Conservation (phyloP, 1,139 yeast species). For the Saccharomycopsis crataegensis region DNA sequence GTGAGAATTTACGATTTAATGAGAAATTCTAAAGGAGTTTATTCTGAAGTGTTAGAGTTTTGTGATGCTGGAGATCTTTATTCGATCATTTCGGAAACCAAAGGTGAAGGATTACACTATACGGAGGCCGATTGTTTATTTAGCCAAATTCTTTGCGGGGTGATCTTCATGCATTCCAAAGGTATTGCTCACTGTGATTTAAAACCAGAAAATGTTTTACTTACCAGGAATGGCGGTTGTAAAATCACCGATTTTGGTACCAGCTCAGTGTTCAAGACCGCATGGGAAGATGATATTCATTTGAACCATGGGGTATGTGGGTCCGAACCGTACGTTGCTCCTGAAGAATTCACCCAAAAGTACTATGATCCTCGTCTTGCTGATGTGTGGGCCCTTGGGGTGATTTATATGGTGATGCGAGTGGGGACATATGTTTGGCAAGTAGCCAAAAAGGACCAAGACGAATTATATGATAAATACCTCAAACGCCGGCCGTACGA, state of each 20-base stretch:
- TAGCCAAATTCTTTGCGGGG: constrained; percentile 86
- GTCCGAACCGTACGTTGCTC: constrained; percentile 91
- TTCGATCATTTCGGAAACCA: constrained; percentile 76
- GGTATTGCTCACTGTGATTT: constrained; percentile 94
- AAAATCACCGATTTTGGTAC: constrained; percentile 96
- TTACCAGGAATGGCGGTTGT: constrained; percentile 71
- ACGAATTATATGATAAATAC: constrained; percentile 72
- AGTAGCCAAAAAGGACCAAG: constrained; percentile 61
- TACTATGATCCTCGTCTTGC: constrained; percentile 88
- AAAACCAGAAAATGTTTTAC: constrained; percentile 84
- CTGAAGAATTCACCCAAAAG: constrained; percentile 73
- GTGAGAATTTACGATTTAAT: constrained; percentile 80
- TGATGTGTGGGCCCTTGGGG: constrained; percentile 96
- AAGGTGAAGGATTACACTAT: constrained; percentile 59
- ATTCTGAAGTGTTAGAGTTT: constrained; percentile 94
- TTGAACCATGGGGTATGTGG: constrained; percentile 80
- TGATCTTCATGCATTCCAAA: constrained; percentile 93
- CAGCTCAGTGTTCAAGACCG: constrained; percentile 93
- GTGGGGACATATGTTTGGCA: constrained; percentile 94
- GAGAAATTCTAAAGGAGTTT: constrained; percentile 87
- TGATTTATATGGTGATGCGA: constrained; percentile 96
- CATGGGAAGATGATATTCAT: constrained; percentile 89
- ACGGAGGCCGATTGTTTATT: constrained; percentile 93
- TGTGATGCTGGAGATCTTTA: constrained; percentile 94
- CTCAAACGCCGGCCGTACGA: constrained; percentile 54